Evolutionary conservation across 768 basidiomycete genomes (phyloP).

Genomic region (Naganishia onofrii): DNA sequence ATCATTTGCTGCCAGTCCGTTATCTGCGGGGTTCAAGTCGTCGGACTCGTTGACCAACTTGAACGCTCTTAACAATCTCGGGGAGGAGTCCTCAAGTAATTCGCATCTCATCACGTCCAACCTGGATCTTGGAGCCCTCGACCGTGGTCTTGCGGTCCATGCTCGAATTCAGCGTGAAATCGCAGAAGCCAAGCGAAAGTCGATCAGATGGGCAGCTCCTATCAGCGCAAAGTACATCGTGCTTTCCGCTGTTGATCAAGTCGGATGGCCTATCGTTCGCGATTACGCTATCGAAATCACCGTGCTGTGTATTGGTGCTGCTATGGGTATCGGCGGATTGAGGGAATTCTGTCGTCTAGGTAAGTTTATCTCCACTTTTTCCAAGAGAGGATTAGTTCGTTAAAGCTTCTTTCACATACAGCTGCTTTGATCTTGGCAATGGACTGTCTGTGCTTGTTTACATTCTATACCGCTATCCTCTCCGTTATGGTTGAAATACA

Average conservation of each 20-base stretch:
- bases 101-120: constrained; percentile 30
- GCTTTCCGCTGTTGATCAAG: constrained; percentile 73
- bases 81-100: neutral
- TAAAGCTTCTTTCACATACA: constrained; percentile 9
- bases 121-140: constrained; percentile 44
- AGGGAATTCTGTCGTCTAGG: constrained; percentile 71
- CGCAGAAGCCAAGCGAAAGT: constrained; percentile 45
- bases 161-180: constrained; percentile 47
- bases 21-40: constrained; percentile 9
- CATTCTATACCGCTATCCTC: constrained; percentile 82
- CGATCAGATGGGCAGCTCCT: constrained; percentile 52
- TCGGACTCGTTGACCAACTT: constrained; percentile 25
- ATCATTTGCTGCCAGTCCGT: constrained; percentile 3
- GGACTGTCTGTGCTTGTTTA: constrained; percentile 84
- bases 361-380: constrained; percentile 58
- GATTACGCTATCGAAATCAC: constrained; percentile 92
- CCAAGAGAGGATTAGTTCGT: neutral
- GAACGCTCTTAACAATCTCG: constrained; percentile 30
- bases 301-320: constrained; percentile 81
- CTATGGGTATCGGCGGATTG: constrained; percentile 79
- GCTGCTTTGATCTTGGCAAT: constrained; percentile 81
- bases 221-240: constrained; percentile 77
- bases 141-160: constrained; percentile 48
- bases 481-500: constrained; percentile 92
- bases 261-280: constrained; percentile 78